Conservation (phyloP, 2,329 filamentous ascomycete genomes). For the Plenodomus lindquistii region DNA sequence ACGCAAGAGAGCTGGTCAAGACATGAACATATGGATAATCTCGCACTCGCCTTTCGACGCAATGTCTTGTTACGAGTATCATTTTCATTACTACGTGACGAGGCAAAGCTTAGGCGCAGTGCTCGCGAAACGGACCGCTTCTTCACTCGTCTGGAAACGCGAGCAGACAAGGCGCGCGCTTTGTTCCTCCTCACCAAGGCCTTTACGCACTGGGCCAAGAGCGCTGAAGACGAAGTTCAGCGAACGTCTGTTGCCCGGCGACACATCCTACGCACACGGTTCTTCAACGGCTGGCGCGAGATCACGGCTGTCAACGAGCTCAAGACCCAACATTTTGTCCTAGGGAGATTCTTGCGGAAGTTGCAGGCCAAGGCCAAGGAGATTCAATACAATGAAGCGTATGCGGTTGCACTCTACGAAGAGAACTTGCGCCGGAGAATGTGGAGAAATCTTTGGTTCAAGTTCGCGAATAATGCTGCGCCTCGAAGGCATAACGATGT, state of each 20-base stretch:
- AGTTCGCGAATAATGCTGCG: constrained; percentile 41
- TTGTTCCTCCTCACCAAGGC: constrained; percentile 67
- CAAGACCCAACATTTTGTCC: constrained; percentile 56
- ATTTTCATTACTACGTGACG: constrained; percentile 48
- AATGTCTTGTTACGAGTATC: constrained; percentile 57
- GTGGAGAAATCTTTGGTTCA: constrained; percentile 45
- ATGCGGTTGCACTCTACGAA: constrained; percentile 36
- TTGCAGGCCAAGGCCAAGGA: constrained; percentile 54
- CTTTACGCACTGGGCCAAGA: constrained; percentile 70
- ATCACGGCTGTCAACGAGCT: constrained; percentile 65
- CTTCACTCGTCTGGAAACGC: constrained; percentile 60
- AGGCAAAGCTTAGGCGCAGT: constrained; percentile 43
- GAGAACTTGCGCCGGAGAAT: constrained; percentile 36
- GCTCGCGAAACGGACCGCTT: constrained; percentile 56
- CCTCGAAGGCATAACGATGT: constrained; percentile 36
- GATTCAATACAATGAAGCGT: constrained; percentile 40
- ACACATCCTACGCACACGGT: constrained; percentile 70
- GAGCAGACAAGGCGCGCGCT: constrained; percentile 66
- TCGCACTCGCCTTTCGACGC: constrained; percentile 55
- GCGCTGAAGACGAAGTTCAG: constrained; percentile 66
- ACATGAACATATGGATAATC: constrained; percentile 28
- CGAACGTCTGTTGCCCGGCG: constrained; percentile 69
- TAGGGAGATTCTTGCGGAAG: constrained; percentile 58
- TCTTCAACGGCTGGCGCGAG: constrained; percentile 71
- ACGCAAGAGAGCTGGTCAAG: constrained; percentile 24